phyloP scores from a whole-genome alignment of 2,329 filamentous ascomycete species.

The Metarhizium sp. region DNA sequence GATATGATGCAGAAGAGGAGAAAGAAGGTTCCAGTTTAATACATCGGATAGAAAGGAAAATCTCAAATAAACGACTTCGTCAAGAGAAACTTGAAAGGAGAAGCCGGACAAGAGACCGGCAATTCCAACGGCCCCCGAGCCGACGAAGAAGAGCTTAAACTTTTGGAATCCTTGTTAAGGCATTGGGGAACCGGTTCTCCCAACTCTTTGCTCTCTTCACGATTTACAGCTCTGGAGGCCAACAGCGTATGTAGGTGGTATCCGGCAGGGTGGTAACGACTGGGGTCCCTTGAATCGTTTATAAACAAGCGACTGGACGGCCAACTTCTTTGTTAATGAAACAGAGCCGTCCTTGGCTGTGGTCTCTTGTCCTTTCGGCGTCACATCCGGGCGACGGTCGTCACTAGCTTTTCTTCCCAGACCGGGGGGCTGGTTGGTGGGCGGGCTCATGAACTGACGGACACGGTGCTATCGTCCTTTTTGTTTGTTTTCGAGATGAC shows the following conservation, averaged over 20 bases:
- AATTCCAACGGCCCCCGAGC: neutral
- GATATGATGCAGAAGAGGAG: neutral
- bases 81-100: too few species aligned
- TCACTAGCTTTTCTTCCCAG: neutral
- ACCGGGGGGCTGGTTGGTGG: neutral
- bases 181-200: neutral
- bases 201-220: neutral
- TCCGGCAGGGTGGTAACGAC: neutral
- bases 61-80: too few species aligned
- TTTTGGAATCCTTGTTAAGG: neutral
- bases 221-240: too few species aligned
- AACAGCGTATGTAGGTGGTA: neutral
- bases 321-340: neutral
- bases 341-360: neutral
- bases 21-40: neutral
- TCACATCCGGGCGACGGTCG: neutral
- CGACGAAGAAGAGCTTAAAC: neutral
- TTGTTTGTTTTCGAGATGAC: too few species aligned
- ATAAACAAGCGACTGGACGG: neutral
- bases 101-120: neutral
- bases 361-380: neutral
- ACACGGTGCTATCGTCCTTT: neutral
- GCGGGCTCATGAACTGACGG: neutral
- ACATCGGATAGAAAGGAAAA: too few species aligned
- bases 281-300: neutral